Evolutionary conservation across 768 basidiomycete species (phyloP).

Genomic region (Kwoniella europaea): DNA sequence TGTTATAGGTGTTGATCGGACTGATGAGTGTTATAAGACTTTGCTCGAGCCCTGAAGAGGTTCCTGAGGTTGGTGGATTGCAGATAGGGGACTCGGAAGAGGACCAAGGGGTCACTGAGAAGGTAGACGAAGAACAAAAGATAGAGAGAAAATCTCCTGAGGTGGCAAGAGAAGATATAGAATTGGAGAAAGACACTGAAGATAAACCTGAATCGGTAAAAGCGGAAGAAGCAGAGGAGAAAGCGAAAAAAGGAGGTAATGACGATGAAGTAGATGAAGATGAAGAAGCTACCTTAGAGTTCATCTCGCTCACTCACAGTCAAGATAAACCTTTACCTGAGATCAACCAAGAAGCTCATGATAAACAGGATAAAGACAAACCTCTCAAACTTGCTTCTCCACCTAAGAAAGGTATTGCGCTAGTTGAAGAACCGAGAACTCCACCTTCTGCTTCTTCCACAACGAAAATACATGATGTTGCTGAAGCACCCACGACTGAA

Average conservation of each 20-base stretch:
- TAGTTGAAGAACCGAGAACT: neutral
- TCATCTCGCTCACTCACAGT: conserved; percentile 10
- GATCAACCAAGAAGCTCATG: conserved; percentile 4
- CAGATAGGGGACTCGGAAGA: neutral
- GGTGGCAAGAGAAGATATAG: neutral
- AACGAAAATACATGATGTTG: neutral
- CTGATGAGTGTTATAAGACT: conserved; percentile 43
- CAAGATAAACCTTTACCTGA: conserved; percentile 6
- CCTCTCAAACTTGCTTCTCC: conserved; percentile 11
- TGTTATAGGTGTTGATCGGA: conserved; percentile 39
- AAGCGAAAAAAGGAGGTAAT: neutral
- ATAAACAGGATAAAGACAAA: neutral
- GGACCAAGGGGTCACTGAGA: neutral
- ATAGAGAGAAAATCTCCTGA: neutral
- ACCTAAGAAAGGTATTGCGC: conserved; percentile 11
- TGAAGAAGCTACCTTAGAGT: conserved; percentile 7
- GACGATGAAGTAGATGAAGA: neutral
- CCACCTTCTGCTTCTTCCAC: neutral
- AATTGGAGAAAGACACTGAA: neutral
- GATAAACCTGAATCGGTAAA: neutral
- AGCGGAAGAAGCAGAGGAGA: no score
- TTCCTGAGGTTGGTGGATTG: neutral
- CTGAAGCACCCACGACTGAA: neutral
- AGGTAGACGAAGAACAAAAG: neutral
- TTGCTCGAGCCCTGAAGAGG: conserved; percentile 21